Evolutionary conservation across 345 rosid genomes (phyloP).

Genomic region (Sisymbrium irio): DNA sequence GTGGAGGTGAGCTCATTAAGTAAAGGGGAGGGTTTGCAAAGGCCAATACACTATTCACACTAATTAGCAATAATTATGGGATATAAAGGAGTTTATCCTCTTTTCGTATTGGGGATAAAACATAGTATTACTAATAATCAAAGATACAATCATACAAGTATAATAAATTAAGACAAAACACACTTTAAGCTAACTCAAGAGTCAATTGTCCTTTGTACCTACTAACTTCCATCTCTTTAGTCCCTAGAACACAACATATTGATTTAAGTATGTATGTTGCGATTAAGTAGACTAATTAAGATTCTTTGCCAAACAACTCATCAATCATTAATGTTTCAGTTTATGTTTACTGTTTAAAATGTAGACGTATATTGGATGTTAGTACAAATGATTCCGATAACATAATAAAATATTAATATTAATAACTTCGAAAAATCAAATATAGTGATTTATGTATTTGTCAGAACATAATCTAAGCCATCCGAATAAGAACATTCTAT

Average conservation of each 20-base stretch:
- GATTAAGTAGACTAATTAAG: neutral
- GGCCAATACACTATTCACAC: neutral
- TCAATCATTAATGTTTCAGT: too few relatives aligned
- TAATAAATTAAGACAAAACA: neutral
- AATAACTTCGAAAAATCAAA: neutral
- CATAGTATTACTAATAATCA: neutral
- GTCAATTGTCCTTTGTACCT: neutral
- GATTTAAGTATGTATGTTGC: too few relatives aligned
- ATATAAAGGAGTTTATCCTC: neutral
- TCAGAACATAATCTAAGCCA: constrained; percentile 15
- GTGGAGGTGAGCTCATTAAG: constrained; percentile 33
- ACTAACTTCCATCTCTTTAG: neutral
- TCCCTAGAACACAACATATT: neutral
- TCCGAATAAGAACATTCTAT: constrained; percentile 14
- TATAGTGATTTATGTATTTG: neutral
- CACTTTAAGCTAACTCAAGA: constrained; percentile 11
- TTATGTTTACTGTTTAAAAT: neutral
- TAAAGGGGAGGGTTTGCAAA: neutral
- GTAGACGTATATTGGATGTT: neutral
- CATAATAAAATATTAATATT: neutral
- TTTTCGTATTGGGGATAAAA: neutral
- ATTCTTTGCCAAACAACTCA: neutral
- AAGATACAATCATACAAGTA: neutral
- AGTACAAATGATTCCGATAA: neutral
- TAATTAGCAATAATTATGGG: neutral